phyloP scores from a whole-genome alignment of 2,329 filamentous ascomycete genomes.

The Dryadomyces quercivorus region DNA sequence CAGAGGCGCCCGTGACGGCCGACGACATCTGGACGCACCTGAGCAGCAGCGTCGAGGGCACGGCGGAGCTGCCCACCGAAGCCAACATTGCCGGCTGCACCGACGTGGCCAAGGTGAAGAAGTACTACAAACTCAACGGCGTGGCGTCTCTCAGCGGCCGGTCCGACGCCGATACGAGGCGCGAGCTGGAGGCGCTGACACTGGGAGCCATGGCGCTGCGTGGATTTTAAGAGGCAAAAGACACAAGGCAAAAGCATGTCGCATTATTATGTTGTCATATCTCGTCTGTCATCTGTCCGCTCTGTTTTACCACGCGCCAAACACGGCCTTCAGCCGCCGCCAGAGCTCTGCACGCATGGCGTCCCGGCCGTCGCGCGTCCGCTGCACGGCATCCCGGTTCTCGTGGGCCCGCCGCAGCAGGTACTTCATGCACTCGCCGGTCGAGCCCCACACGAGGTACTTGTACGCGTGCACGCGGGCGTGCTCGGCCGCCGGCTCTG shows the following conservation, averaged over 20 bases:
- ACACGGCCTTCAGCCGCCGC: slow-evolving; percentile 34
- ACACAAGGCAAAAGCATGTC: not conserved
- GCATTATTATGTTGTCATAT: not conserved
- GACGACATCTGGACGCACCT: slow-evolving; percentile 48
- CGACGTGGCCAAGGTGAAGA: slow-evolving; percentile 60
- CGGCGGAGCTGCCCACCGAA: slow-evolving; percentile 47
- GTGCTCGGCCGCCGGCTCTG: not conserved
- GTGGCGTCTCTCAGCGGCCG: slow-evolving; percentile 29
- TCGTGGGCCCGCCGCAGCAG: slow-evolving; percentile 60
- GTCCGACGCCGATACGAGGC: slow-evolving; percentile 23
- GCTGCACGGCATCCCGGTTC: slow-evolving; percentile 57
- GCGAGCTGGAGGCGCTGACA: slow-evolving; percentile 55
- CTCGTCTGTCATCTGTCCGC: not conserved
- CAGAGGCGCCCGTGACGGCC: slow-evolving; percentile 27
- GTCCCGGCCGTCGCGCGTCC: slow-evolving; percentile 48
- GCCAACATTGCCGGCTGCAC: slow-evolving; percentile 43
- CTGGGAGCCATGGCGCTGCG: slow-evolving; percentile 69
- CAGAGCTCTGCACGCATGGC: slow-evolving; percentile 51
- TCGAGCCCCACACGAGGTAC: slow-evolving; percentile 58
- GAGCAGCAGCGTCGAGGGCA: slow-evolving; percentile 46
- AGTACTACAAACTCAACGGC: slow-evolving; percentile 74
- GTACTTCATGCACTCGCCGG: slow-evolving; percentile 78
- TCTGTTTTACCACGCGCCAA: slow-evolving; percentile 19
- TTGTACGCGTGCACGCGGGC: slow-evolving; percentile 39
- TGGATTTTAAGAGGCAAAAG: slow-evolving; percentile 32